Conservation (phyloP, 495 filamentous ascomycete species). For the Sphaerosporella brunnea region DNA sequence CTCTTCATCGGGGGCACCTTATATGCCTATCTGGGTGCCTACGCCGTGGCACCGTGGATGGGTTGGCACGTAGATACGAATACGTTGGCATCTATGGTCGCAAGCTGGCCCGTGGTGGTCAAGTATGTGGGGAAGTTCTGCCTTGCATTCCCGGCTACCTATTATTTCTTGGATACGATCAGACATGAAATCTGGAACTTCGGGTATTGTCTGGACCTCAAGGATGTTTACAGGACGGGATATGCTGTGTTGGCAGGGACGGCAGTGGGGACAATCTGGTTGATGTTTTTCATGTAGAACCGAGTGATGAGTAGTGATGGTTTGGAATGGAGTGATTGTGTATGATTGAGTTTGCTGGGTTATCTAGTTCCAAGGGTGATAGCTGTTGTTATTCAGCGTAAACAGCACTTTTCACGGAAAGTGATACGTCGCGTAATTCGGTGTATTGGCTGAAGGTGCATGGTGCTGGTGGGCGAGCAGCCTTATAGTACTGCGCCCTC, state of each 20-base stretch:
- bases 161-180: slow-evolving; percentile 67
- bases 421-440: too few relatives aligned
- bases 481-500: too few relatives aligned
- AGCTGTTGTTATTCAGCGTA: too few relatives aligned
- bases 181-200: slow-evolving; percentile 77
- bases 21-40: slow-evolving; percentile 66
- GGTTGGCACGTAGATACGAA: slow-evolving; percentile 64
- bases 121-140: slow-evolving; percentile 52
- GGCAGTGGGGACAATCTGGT: slow-evolving; percentile 36
- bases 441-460: too few relatives aligned
- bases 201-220: slow-evolving; percentile 46
- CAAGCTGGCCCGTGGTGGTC: slow-evolving; percentile 42
- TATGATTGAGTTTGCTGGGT: too few relatives aligned
- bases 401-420: too few relatives aligned
- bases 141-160: slow-evolving; percentile 65
- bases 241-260: slow-evolving; percentile 58
- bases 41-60: slow-evolving; percentile 58
- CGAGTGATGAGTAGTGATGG: neutral
- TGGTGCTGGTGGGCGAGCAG: too few relatives aligned
- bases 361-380: too few relatives aligned
- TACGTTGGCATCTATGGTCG: slow-evolving; percentile 57
- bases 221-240: slow-evolving; percentile 51
- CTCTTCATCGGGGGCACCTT: slow-evolving; percentile 47
- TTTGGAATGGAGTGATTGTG: too few relatives aligned
- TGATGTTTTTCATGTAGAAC: neutral